Conservation (phyloP, 2,329 filamentous ascomycete species). For the Sarocladium strictum region DNA sequence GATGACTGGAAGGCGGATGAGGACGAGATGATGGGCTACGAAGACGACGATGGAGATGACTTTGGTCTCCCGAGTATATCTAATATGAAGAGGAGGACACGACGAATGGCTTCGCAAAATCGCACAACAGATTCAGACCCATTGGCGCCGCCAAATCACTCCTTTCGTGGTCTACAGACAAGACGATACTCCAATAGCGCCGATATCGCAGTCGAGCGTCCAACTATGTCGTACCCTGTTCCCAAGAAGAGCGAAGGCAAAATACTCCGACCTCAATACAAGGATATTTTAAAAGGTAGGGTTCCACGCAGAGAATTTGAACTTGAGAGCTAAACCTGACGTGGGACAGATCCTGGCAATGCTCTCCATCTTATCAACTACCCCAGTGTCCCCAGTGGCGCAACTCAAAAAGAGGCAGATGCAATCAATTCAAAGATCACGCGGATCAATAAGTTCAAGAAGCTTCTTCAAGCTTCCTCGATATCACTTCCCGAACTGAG, state of each 20-base stretch:
- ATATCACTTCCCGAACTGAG: slow-evolving; percentile 81
- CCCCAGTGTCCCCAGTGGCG: slow-evolving; percentile 65
- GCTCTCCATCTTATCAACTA: slow-evolving; percentile 92
- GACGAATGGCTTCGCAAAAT: slow-evolving; percentile 42
- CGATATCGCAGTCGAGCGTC: slow-evolving; percentile 89
- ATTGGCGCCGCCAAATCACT: slow-evolving; percentile 19
- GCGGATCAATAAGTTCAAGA: slow-evolving; percentile 98
- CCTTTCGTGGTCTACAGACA: slow-evolving; percentile 32
- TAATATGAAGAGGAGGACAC: slow-evolving; percentile 74
- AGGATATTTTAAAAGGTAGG: slow-evolving; percentile 77
- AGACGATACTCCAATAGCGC: slow-evolving; percentile 75
- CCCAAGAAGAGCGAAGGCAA: slow-evolving; percentile 89
- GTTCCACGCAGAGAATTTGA: too few species aligned
- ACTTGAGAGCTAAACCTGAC: not conserved
- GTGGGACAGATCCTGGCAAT: slow-evolving; percentile 68
- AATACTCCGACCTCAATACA: slow-evolving; percentile 93
- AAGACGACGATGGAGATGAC: slow-evolving; percentile 87
- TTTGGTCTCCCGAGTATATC: slow-evolving; percentile 91
- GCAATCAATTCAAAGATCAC: slow-evolving; percentile 81
- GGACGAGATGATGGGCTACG: slow-evolving; percentile 72
- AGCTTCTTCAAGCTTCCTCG: slow-evolving; percentile 84
- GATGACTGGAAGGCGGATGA: slow-evolving; percentile 76
- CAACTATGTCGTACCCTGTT: slow-evolving; percentile 75
- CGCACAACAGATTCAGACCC: slow-evolving; percentile 13
- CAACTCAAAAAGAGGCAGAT: slow-evolving; percentile 77